Evolutionary conservation across 164 flowering plant species (phyloP), one percentile per base, ranked within the genome.

Genomic region (Cinnamomum micranthum): DNA sequence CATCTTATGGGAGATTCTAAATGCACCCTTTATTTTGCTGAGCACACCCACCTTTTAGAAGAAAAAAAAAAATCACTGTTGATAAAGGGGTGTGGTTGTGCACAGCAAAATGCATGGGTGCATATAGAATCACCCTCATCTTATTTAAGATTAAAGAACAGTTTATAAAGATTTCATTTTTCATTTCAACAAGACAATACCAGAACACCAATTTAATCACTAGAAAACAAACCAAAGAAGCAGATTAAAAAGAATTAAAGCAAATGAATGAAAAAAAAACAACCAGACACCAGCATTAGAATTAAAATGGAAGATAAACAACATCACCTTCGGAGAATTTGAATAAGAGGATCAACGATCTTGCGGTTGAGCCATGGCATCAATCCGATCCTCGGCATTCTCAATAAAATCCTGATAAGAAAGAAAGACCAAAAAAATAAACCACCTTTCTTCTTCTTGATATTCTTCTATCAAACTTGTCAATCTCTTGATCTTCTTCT

Each of bases 261-360:
- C 47, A 41, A 68, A n/a, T 4, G 13, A 33, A 69, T 13, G 50
- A 19, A 24, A 24, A 24, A 24, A 24, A 13, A n/a, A 47, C 15
- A 31, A 19, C 27, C 10, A 70, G 33, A 62, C 27, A 73, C 15
- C 35, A 4, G 35, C 35, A 31, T 31, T 31, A 31, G 33, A 31
- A 31, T 31, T 31, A 31, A 31, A 31, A 31, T 31, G 35, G 35
- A 31, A 41, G 20, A 41, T 17, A 13, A 13, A 17, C 6, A 60
- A 50, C 23, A 11, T 5, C 76, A 94, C 98, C 90, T 87, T 69
- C 84, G 85, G 71, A 94, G 86, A 69, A 91, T 91, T 69, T 82
- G 91, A 69, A 87, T 75, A 75, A 92, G 85, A 65, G 97, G 98
- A 78, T 94, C 97, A 27, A 86, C 78, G 74, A 94, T 70, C 85